Base-by-base conservation (phyloP, 2,329 filamentous ascomycete species). In the Ascochyta lentis region DNA sequence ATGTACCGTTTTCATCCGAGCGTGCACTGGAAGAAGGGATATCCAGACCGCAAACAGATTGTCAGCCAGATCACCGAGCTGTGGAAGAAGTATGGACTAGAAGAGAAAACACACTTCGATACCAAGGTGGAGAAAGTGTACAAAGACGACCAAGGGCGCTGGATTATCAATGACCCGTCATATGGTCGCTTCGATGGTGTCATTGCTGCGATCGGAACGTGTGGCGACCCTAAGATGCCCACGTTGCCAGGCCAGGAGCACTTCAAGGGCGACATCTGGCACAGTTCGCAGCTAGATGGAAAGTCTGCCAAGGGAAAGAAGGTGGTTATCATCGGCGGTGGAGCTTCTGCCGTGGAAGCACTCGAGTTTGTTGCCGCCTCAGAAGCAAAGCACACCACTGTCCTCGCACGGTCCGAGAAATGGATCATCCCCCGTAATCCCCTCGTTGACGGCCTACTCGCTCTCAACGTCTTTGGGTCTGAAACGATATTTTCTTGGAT, bases 1-100 rank as follows among this genome's bases (percentile, higher is more conserved):
- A 95, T 95, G 91, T 96, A 94, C 74, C 85, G 91, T 22, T 96
- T 96, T 72, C 90, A 94, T 63, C 92, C 92, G 0, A 89, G 89
- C 0, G 85, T 96, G 1, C 81, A 84, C 58, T 96, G 90, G 86
- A 79, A 84, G 31, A 79, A 81, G 27, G 90, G 90, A n/a, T 96
- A 96, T 68, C 92, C 92, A 0, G 83, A 88, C 58, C 87, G 90
- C 45, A 79, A 88, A 60, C 86, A 93, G 73, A 95, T 96, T 56
- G 80, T 93, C 39, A 81, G 82, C 23, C 87, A 93, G 69, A 87
- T 95, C 10, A 82, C 81, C 16, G 76, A 87, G 56, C 78, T 96
- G 0, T 96, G 91, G 91, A 82, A 90, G 63, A 81, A 82, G 3
- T 96, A 96, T 68, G 84, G 85, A 1, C 82, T 96, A 0, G 83